These are phyloP conservation scores for Phytophthora capsici DNA, from an alignment of 352 stramenopile species.

Conservation along the genomic window DNA sequence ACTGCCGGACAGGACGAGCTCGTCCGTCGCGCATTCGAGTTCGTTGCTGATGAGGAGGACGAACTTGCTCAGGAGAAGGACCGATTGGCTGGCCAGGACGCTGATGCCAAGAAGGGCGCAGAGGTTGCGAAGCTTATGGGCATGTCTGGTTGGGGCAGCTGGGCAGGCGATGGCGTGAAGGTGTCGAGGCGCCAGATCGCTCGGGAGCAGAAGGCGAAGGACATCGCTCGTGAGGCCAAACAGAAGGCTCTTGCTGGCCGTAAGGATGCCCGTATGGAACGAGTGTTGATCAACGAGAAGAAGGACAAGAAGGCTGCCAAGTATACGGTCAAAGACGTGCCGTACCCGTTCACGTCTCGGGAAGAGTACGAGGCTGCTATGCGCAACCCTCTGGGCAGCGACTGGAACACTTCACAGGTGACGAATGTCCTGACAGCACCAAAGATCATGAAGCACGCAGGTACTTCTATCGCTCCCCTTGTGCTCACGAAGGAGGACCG, in stretches of 20 bases:
- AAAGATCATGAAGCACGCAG: slow-evolving; percentile 93
- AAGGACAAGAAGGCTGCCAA: slow-evolving; percentile 90
- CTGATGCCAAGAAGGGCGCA: slow-evolving; percentile 73
- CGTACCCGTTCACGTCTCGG: slow-evolving; percentile 97
- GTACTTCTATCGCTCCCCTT: slow-evolving; percentile 95
- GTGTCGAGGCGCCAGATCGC: slow-evolving; percentile 86
- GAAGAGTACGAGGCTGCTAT: slow-evolving; percentile 98
- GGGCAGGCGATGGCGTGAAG: slow-evolving; percentile 83
- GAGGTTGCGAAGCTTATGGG: slow-evolving; percentile 83
- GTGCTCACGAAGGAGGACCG: slow-evolving; percentile 86
- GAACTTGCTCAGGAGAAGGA: slow-evolving; percentile 96
- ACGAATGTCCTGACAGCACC: slow-evolving; percentile 94
- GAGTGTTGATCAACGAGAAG: slow-evolving; percentile 89
- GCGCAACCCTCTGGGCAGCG: slow-evolving; percentile 92
- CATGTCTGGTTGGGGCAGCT: slow-evolving; percentile 92
- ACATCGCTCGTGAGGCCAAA: slow-evolving; percentile 72
- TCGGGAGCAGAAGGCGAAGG: slow-evolving; percentile 82
- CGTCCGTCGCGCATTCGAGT: slow-evolving; percentile 95
- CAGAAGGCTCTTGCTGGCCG: slow-evolving; percentile 68
- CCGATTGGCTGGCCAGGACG: slow-evolving; percentile 63
- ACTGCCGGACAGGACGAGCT: slow-evolving; percentile 83
- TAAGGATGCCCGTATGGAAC: slow-evolving; percentile 75
- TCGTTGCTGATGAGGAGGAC: slow-evolving; percentile 90
- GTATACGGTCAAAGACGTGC: slow-evolving; percentile 91
- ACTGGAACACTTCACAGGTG: slow-evolving; percentile 94